Conservation (phyloP, 352 stramenopile genomes). For the Globisporangium carolinianum region DNA sequence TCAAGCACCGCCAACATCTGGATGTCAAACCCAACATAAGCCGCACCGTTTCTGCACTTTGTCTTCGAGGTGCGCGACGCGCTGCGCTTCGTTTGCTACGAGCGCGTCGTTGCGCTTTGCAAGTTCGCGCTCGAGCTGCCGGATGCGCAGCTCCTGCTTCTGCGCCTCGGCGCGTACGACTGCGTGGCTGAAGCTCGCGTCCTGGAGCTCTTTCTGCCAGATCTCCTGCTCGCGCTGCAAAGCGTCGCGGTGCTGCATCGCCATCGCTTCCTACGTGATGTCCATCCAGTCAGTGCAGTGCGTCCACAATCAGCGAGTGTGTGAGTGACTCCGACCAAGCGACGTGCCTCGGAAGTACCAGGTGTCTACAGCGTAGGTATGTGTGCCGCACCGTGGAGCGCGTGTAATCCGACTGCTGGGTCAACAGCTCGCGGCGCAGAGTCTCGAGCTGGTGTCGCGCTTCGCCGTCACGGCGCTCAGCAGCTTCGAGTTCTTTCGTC, state of each 20-base stretch:
- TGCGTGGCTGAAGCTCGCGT: slow-evolving; percentile 38
- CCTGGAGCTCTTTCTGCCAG: slow-evolving; percentile 52
- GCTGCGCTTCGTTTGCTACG: slow-evolving; percentile 30
- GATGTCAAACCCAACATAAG: neutral
- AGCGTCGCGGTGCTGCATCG: slow-evolving; percentile 22
- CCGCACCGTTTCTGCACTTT: slow-evolving; percentile 35
- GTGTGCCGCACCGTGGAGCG: slow-evolving; percentile 12
- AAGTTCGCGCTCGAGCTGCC: slow-evolving; percentile 57
- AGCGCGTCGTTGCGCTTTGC: slow-evolving; percentile 38
- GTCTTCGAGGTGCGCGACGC: slow-evolving; percentile 33
- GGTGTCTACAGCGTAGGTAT: neutral
- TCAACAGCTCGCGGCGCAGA: slow-evolving; percentile 32
- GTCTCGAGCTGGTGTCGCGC: slow-evolving; percentile 28
- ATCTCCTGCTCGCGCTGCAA: slow-evolving; percentile 45
- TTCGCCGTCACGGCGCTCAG: slow-evolving; percentile 21
- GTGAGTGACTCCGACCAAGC: neutral
- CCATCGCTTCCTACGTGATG: slow-evolving; percentile 19
- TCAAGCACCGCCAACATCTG: no score
- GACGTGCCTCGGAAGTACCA: neutral
- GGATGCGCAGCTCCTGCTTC: slow-evolving; percentile 53
- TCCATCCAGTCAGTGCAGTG: neutral
- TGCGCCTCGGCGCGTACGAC: slow-evolving; percentile 40
- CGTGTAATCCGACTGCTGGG: slow-evolving; percentile 21
- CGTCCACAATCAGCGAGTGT: no score
- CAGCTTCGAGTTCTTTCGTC: slow-evolving; percentile 18